Conservation (phyloP, 257 asterid species). For the Osmanthus fragrans region DNA sequence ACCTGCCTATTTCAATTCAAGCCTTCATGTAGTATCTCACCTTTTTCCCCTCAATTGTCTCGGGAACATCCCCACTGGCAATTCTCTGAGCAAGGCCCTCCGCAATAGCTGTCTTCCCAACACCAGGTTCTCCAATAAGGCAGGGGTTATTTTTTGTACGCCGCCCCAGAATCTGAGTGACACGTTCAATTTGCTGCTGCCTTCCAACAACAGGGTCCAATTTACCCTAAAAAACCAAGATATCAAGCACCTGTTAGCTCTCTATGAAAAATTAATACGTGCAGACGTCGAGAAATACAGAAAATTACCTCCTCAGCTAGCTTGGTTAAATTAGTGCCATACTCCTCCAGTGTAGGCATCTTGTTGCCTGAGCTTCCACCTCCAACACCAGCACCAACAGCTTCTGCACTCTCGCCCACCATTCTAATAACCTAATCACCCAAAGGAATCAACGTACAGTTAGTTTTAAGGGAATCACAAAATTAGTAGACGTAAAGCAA, state of each 20-base stretch:
- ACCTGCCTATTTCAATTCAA: not conserved
- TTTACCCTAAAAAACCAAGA: slow-evolving; percentile 31
- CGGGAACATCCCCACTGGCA: slow-evolving; percentile 33
- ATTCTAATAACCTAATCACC: slow-evolving; percentile 47
- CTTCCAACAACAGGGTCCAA: slow-evolving; percentile 54
- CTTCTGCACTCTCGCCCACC: slow-evolving; percentile 54
- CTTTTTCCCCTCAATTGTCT: slow-evolving; percentile 39
- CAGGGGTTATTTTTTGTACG: slow-evolving; percentile 42
- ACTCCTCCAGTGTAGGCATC: slow-evolving; percentile 58
- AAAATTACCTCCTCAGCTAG: slow-evolving; percentile 30
- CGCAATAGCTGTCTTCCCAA: slow-evolving; percentile 49
- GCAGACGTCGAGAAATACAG: not conserved
- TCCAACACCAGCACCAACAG: slow-evolving; percentile 51
- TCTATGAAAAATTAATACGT: not conserved
- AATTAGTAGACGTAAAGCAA: not conserved
- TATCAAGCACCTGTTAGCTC: not conserved
- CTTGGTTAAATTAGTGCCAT: slow-evolving; percentile 36
- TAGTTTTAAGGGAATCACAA: not conserved
- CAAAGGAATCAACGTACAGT: not conserved
- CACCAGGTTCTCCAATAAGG: slow-evolving; percentile 51
- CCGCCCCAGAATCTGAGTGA: slow-evolving; percentile 43
- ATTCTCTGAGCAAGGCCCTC: slow-evolving; percentile 41
- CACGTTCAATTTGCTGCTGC: slow-evolving; percentile 37
- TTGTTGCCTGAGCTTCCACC: slow-evolving; percentile 46
- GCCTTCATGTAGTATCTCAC: slow-evolving; percentile 8